These are phyloP conservation scores for Homolaphlyctis polyrhiza DNA, from an alignment of 371 early-diverging fungal species.

Conservation along the genomic window DNA sequence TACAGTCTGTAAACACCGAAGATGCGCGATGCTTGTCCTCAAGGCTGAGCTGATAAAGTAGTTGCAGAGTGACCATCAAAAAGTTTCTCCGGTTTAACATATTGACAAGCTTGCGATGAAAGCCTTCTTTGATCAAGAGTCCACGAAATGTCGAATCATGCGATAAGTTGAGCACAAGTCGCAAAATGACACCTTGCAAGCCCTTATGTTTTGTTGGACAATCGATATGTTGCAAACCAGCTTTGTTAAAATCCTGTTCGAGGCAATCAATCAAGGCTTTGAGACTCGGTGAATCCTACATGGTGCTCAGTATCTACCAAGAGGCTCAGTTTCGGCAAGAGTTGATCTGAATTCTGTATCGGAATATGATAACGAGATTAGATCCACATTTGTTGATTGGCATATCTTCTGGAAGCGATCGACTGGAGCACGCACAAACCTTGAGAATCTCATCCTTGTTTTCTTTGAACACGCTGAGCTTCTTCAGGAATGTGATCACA, in stretches of 20 bases:
- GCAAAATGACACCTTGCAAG: no score
- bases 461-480: conserved; percentile 41
- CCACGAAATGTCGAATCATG: conserved; percentile 39
- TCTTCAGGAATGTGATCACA: conserved; percentile 38
- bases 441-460: conserved; percentile 42
- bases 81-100: conserved; percentile 22
- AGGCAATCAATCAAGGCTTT: not conserved
- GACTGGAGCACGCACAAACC: conserved; percentile 20
- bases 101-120: conserved; percentile 25
- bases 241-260: not conserved
- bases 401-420: not conserved
- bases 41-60: conserved; percentile 41
- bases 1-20: conserved; percentile 18
- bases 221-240: not conserved
- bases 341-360: conserved; percentile 16
- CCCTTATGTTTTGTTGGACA: conserved; percentile 24
- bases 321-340: conserved; percentile 26
- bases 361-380: not conserved
- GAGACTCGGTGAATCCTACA: conserved; percentile 10
- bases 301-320: conserved; percentile 28
- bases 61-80: conserved; percentile 22
- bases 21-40: conserved; percentile 26
- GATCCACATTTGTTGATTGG: not conserved
- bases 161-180: conserved; percentile 38
- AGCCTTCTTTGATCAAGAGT: conserved; percentile 19